Evolutionary conservation across 164 flowering plant genomes (phyloP).

Genomic region (Cinnamomum micranthum): DNA sequence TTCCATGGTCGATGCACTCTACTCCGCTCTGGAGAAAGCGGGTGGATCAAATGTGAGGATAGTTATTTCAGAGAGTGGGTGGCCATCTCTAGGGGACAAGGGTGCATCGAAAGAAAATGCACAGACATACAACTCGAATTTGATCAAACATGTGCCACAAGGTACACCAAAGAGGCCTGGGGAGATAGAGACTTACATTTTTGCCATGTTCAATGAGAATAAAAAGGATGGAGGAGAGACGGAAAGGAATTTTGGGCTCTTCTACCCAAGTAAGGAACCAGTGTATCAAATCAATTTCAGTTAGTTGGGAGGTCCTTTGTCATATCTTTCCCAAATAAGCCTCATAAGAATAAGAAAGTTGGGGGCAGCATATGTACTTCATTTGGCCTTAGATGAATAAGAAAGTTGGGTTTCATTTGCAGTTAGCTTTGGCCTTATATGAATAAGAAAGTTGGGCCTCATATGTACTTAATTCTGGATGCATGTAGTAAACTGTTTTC

Average conservation of each 20-base stretch:
- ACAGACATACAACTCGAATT: constrained; percentile 9
- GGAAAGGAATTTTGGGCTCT: constrained; percentile 17
- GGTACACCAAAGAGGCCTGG: constrained; percentile 13
- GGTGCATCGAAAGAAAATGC: constrained; percentile 11
- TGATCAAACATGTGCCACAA: constrained; percentile 6
- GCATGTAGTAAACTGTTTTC: too few relatives aligned
- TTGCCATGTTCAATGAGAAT: constrained; percentile 17
- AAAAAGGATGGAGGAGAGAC: neutral
- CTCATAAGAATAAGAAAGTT: too few relatives aligned
- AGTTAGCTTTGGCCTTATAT: too few relatives aligned
- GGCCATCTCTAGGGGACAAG: constrained; percentile 8
- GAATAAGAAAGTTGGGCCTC: too few relatives aligned
- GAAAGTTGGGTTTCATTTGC: too few relatives aligned
- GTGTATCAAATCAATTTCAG: constrained; percentile 7
- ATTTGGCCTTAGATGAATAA: too few relatives aligned
- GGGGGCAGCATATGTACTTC: too few relatives aligned
- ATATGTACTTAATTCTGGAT: too few relatives aligned
- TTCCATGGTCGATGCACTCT: constrained; percentile 10
- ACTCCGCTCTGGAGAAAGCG: constrained; percentile 8
- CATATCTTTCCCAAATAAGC: too few relatives aligned
- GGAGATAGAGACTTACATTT: constrained; percentile 9
- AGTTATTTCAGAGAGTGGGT: constrained; percentile 14
- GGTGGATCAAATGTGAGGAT: neutral
- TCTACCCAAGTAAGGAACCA: constrained; percentile 9
- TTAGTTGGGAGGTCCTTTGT: neutral